Base-by-base conservation (phyloP, 2,329 filamentous ascomycete genomes). In the Xylaria sp. region DNA sequence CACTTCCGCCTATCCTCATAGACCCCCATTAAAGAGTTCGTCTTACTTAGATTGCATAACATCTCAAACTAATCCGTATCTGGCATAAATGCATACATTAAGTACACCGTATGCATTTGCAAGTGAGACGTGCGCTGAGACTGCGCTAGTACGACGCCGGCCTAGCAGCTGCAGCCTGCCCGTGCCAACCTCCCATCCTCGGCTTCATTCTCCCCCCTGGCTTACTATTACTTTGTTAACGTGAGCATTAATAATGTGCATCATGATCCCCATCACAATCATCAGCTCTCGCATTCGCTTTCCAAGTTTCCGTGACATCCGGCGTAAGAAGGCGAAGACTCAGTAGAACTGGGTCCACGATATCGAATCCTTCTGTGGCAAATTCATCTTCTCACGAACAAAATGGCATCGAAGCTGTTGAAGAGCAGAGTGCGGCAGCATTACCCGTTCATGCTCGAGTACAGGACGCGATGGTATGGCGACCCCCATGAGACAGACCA, bases 381-480 rank as follows among this genome's bases (percentile, higher is more conserved):
- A 19, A 48, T 16, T 3, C 13, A 3, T 52, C n/a, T 13, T 49
- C 42, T 30, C 18, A 8, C 16, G 8, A 54, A 48, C 46, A 59
- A 50, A 53, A 78, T 77, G 75, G 63, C 72, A 9, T 66, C 69
- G 50, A 69, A 69, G 9, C 62, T 73, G 39, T 76, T 85, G 53
- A 92, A 90, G 74, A 76, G 76, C 62, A 83, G 88, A 52, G 81
- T 76, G 52, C 83, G 90, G 62, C 76, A 77, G 46, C 90, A 96
- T 74, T 97, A 96, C 74, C 80, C 80, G 52, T 96, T 87, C 72
- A 78, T 86, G 48, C 81, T 93, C 34, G 89, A 94, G 65, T 96
- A 96, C 72, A 82, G 91, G 59, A 95, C 92, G 61, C 78, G 92
- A 84, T 96, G 92, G 92, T 92, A 68, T 70, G 76, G 65, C 48